Evolutionary conservation across 257 asterid species (phyloP).

Genomic region (Jaltomata sinuosa): DNA sequence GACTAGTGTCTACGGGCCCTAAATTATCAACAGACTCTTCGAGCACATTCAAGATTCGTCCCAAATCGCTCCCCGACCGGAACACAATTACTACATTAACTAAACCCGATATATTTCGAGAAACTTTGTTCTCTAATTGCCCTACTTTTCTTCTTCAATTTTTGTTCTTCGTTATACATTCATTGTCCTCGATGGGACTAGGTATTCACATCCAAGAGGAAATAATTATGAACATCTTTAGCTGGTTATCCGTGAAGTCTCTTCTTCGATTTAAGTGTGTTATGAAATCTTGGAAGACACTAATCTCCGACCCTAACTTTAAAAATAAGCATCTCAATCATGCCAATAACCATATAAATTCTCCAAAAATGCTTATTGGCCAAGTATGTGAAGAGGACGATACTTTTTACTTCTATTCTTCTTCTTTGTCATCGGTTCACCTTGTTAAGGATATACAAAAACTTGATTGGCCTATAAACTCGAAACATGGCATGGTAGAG

Average conservation of each 20-base stretch:
- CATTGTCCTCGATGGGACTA: too few species aligned
- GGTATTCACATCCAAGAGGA: not conserved
- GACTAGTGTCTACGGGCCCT: too few species aligned
- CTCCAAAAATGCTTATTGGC: not conserved
- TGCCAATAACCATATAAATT: not conserved
- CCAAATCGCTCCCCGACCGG: too few species aligned
- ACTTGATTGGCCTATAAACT: not conserved
- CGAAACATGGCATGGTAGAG: not conserved
- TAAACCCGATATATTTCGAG: too few species aligned
- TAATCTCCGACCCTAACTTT: constrained; percentile 10
- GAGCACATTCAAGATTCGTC: too few species aligned
- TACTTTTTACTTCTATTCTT: not conserved
- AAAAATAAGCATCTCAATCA: constrained; percentile 5
- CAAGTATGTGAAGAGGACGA: not conserved
- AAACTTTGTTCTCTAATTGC: too few species aligned
- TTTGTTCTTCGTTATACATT: not conserved
- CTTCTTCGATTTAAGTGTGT: constrained; percentile 17
- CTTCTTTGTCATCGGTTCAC: not conserved
- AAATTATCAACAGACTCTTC: too few species aligned
- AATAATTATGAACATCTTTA: not conserved
- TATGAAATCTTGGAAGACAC: constrained; percentile 7
- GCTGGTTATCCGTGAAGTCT: not conserved
- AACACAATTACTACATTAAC: too few species aligned
- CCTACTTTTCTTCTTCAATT: too few species aligned
- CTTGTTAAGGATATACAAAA: not conserved